Percentiles rank a stretch among this genome's conserved stretches.
Evolutionary conservation across 73 alveolate species (phyloP).

Genomic region (Diophrys appendiculata): DNA sequence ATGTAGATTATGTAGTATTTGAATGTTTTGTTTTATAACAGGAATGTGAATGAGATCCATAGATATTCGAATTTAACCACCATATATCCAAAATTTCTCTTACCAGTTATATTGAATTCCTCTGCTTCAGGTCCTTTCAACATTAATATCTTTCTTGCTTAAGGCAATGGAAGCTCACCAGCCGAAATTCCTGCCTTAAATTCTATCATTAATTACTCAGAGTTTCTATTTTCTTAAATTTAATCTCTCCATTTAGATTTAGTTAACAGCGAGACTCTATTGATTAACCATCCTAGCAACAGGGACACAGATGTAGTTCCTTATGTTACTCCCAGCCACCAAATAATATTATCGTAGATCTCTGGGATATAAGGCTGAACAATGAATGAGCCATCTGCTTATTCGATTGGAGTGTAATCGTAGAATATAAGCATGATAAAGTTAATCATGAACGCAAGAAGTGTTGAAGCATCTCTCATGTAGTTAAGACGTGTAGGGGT

Average conservation of each 20-base stretch:
- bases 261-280: constrained; percentile 11
- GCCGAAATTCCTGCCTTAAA: constrained; percentile 8
- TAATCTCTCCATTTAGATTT: constrained; percentile 32
- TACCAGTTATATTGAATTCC: constrained; percentile 45
- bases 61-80: constrained; percentile 42
- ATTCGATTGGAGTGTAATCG: neutral
- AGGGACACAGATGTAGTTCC: neutral
- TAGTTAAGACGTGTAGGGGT: constrained; percentile 52
- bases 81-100: constrained; percentile 52
- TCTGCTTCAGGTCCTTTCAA: constrained; percentile 56
- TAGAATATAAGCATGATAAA: constrained; percentile 3
- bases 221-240: constrained; percentile 20
- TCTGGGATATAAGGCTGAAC: neutral
- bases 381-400: neutral
- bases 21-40: constrained; percentile 46
- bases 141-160: constrained; percentile 46
- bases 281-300: constrained; percentile 5
- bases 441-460: constrained; percentile 13
- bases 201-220: constrained; percentile 2
- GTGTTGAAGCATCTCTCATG: constrained; percentile 37
- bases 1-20: constrained; percentile 72
- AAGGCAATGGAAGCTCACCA: constrained; percentile 25
- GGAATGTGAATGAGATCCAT: constrained; percentile 54
- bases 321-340: neutral
- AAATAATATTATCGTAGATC: neutral